Evolutionary conservation across 2,329 filamentous ascomycete genomes (phyloP), one percentile per base, ranked within the genome.

Genomic region (Ceratocystis diversiconidia): DNA sequence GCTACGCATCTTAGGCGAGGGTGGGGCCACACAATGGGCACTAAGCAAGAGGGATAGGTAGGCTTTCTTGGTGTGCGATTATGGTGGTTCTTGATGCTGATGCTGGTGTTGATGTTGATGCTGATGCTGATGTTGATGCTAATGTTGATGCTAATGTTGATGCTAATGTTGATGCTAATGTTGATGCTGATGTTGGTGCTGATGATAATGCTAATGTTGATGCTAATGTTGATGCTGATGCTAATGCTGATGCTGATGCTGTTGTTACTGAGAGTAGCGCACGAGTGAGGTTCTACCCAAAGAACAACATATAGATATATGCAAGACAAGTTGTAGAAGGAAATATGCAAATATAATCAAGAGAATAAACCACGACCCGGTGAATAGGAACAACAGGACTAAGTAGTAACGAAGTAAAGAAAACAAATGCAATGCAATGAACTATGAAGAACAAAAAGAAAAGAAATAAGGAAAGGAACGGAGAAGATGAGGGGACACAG

Each of bases 321-420:
- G 46, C 19, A 55, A 25, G 19, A 22, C 19, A 30, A 15, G 19
- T 15, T 19, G 5, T n/a, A 4, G 17, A 57, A 17, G 28, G 7
- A 25, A 52, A 30, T 57, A 57, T 57, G 52, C 52, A 30, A 57
- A 6, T 57, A 57, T 28, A 61, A 15, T 65, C 55, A 48, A 62
- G 59, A 65, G 41, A 60, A 62, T 48, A 30, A 62, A 65, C 30
- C 12, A 57, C 52, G 7, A 4, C 15, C 52, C 19, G 7, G 52
- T 12, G 36, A 41, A 41, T 12, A 15, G 12, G 36, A 41, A 15
- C 36, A 57, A 19, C 2, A 22, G 19, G 52, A 32, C 10, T 17
- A 10, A 17, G 52, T 19, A 17, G 7, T 12, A 15, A 28, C 19
- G 28, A 57, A 32, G 22, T 17, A 57, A 32, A n/a, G 10, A 32